Conservation (phyloP, 495 filamentous ascomycete genomes). For the Aspergillus steynii region DNA sequence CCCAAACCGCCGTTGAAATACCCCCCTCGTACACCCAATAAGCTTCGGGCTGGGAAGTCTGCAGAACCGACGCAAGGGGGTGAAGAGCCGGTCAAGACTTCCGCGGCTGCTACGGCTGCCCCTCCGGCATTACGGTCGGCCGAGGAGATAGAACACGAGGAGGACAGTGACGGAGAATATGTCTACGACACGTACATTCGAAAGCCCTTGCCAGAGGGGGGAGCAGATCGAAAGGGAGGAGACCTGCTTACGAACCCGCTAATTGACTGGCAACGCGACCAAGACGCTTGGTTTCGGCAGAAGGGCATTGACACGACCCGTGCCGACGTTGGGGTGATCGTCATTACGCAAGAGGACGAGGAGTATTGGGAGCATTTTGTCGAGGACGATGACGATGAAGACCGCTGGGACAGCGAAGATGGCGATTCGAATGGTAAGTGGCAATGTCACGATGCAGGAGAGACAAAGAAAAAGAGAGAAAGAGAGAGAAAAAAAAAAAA, state of each 20-base stretch:
- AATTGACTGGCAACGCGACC: slow-evolving; percentile 30
- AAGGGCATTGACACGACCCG: slow-evolving; percentile 33
- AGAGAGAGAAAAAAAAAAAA: not conserved
- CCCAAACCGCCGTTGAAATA: slow-evolving; percentile 40
- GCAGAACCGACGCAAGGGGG: slow-evolving; percentile 19
- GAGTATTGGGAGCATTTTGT: slow-evolving; percentile 57
- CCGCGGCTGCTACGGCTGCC: slow-evolving; percentile 3
- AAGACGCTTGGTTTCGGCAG: slow-evolving; percentile 30
- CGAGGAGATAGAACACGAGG: slow-evolving; percentile 9
- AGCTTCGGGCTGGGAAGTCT: slow-evolving; percentile 19
- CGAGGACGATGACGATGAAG: slow-evolving; percentile 55
- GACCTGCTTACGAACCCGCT: slow-evolving; percentile 33
- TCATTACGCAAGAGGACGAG: slow-evolving; percentile 60
- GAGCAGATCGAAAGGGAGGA: not conserved
- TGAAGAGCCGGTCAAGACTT: slow-evolving; percentile 4
- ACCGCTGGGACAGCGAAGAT: slow-evolving; percentile 57
- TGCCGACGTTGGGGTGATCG: slow-evolving; percentile 54
- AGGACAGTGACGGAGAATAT: slow-evolving; percentile 47
- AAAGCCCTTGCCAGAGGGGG: slow-evolving; percentile 34
- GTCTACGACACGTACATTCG: slow-evolving; percentile 66
- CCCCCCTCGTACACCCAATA: slow-evolving; percentile 37
- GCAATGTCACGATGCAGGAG: not conserved
- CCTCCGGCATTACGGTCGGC: not conserved
- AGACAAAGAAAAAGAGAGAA: not conserved
- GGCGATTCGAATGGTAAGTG: slow-evolving; percentile 60